phyloP scores from a whole-genome alignment of 2,329 filamentous ascomycete genomes.

The Herpomyces periplanetae region DNA sequence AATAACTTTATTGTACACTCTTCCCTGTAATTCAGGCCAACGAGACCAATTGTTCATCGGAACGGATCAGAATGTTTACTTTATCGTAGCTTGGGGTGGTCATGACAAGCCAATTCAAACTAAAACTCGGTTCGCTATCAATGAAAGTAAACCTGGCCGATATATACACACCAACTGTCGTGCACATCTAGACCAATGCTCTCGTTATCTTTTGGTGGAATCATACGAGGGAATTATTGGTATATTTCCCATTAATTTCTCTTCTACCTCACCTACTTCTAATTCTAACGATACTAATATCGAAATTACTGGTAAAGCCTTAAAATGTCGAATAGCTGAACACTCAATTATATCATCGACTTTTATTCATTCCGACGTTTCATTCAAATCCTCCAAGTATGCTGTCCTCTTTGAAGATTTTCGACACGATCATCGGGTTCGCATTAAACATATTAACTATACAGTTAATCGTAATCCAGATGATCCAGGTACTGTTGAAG shows the following conservation, averaged over 20 bases:
- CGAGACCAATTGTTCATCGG: conserved; percentile 70
- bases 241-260: conserved; percentile 19
- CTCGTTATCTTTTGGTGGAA: conserved; percentile 22
- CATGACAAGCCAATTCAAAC: conserved; percentile 14
- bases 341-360: no score
- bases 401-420: no score
- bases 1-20: conserved; percentile 41
- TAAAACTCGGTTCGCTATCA: conserved; percentile 16
- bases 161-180: conserved; percentile 48
- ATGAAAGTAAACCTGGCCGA: conserved; percentile 18
- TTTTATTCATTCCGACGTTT: no score
- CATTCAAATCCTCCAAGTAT: no score
- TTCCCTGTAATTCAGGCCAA: conserved; percentile 28
- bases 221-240: conserved; percentile 26
- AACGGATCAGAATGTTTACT: conserved; percentile 61
- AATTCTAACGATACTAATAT: no score
- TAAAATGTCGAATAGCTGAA: no score
- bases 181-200: conserved; percentile 45
- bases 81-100: conserved; percentile 47
- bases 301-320: no score
- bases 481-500: no score
- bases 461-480: no score
- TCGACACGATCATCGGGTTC: no score
- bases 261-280: no score
- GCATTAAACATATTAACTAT: no score